Evolutionary conservation across 345 rosid species (phyloP).

Genomic region (Brassica nigra): DNA sequence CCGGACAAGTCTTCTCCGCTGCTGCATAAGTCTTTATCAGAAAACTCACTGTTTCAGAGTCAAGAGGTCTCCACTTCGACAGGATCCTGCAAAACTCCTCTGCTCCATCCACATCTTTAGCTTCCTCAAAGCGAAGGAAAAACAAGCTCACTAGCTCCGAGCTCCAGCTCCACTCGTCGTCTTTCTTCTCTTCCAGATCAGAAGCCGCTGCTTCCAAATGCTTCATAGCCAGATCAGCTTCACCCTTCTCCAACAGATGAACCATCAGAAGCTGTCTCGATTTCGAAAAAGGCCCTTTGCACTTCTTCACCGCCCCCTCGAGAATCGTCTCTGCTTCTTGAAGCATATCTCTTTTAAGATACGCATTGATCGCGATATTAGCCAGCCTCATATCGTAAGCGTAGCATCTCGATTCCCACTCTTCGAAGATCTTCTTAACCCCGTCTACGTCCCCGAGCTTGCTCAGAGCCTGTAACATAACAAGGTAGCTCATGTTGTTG

Average conservation of each 20-base stretch:
- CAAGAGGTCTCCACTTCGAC: constrained; percentile 43
- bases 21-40: constrained; percentile 60
- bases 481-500: constrained; percentile 56
- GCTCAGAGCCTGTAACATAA: constrained; percentile 59
- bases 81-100: constrained; percentile 52
- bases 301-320: constrained; percentile 42
- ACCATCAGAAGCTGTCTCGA: constrained; percentile 61
- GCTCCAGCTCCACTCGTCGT: constrained; percentile 49
- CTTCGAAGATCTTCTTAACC: constrained; percentile 52
- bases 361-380: constrained; percentile 50
- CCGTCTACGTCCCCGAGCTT: constrained; percentile 63
- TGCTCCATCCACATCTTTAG: constrained; percentile 65
- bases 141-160: constrained; percentile 45
- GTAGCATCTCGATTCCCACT: constrained; percentile 63
- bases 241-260: constrained; percentile 50
- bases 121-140: constrained; percentile 45
- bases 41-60: constrained; percentile 37
- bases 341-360: constrained; percentile 51
- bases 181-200: constrained; percentile 23
- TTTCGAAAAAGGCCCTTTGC: constrained; percentile 44
- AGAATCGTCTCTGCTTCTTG: constrained; percentile 58
- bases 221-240: constrained; percentile 47
- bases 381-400: constrained; percentile 67
- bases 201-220: constrained; percentile 55
- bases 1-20: constrained; percentile 61